A percentile compares a stretch with the other conserved stretches of the same genome.
Conservation (phyloP, 78 protist species). For the Dictyostelium intermedium region DNA sequence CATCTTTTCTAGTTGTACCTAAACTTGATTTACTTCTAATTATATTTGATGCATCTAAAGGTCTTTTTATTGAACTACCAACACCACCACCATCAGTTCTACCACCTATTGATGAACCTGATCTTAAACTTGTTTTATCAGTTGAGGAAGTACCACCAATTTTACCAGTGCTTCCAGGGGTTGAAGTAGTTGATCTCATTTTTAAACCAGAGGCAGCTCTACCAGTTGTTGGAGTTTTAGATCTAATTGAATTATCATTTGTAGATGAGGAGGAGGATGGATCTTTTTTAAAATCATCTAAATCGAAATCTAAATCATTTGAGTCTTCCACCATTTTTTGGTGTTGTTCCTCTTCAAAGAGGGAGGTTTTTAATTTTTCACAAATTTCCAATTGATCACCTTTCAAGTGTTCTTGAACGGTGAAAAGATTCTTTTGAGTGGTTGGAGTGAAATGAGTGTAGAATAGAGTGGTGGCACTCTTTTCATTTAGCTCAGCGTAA, state of each 20-base stretch:
- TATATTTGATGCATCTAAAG: neutral
- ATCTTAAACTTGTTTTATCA: neutral
- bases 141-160: neutral
- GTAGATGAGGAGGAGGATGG: neutral
- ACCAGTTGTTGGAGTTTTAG: conserved; percentile 72
- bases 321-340: conserved; percentile 16
- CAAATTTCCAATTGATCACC: conserved; percentile 21
- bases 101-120: conserved; percentile 42
- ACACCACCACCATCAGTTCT: neutral
- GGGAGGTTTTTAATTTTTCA: neutral
- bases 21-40: conserved; percentile 63
- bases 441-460: conserved; percentile 41
- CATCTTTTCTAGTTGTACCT: conserved; percentile 28
- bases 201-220: conserved; percentile 55
- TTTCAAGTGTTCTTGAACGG: neutral
- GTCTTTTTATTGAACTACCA: conserved; percentile 1
- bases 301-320: conserved; percentile 62
- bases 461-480: conserved; percentile 10
- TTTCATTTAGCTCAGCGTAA: conserved; percentile 17
- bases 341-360: conserved; percentile 50
- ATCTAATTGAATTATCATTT: neutral
- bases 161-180: neutral
- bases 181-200: neutral
- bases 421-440: conserved; percentile 62
- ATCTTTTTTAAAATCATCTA: conserved; percentile 51